phyloP scores from a whole-genome alignment of 2,329 filamentous ascomycete species.

The Aspergillus nomiae region DNA sequence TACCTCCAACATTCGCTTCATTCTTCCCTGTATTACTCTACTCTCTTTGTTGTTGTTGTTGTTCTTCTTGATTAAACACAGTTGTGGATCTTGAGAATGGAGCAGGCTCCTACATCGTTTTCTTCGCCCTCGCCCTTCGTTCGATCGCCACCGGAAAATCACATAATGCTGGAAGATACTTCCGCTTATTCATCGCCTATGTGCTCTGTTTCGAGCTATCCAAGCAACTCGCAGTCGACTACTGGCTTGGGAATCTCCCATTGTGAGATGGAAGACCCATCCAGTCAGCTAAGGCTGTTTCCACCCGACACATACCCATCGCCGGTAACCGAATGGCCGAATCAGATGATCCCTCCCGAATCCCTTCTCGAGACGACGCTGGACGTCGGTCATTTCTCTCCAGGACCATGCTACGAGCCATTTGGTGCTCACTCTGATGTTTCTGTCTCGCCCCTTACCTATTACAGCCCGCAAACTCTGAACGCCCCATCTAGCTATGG shows the following conservation, averaged over 20 bases:
- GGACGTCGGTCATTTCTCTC: slow-evolving; percentile 23
- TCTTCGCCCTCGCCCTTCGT: slow-evolving; percentile 18
- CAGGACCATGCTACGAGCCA: slow-evolving; percentile 25
- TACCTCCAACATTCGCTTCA: background rate
- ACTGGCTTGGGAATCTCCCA: slow-evolving; percentile 36
- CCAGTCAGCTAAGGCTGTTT: slow-evolving; percentile 24
- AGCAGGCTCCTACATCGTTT: slow-evolving; percentile 26
- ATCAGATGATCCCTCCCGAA: slow-evolving; percentile 22
- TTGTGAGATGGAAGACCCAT: slow-evolving; percentile 25
- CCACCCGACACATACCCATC: slow-evolving; percentile 23
- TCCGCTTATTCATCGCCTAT: slow-evolving; percentile 27
- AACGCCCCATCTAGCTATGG: slow-evolving; percentile 30
- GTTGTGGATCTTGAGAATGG: slow-evolving; percentile 21
- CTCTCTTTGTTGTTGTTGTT: background rate
- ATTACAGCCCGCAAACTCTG: slow-evolving; percentile 26
- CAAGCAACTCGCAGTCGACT: slow-evolving; percentile 17
- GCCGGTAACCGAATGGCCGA: slow-evolving; percentile 24
- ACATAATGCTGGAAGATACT: slow-evolving; percentile 20
- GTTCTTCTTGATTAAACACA: background rate
- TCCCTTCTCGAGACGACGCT: slow-evolving; percentile 25
- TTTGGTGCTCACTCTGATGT: slow-evolving; percentile 24
- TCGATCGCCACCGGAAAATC: slow-evolving; percentile 13
- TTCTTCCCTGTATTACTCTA: background rate
- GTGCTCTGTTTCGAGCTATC: slow-evolving; percentile 18
- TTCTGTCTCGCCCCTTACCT: slow-evolving; percentile 27